phyloP scores from a whole-genome alignment of 2,329 filamentous ascomycete species.

The Exophiala calicioides region DNA sequence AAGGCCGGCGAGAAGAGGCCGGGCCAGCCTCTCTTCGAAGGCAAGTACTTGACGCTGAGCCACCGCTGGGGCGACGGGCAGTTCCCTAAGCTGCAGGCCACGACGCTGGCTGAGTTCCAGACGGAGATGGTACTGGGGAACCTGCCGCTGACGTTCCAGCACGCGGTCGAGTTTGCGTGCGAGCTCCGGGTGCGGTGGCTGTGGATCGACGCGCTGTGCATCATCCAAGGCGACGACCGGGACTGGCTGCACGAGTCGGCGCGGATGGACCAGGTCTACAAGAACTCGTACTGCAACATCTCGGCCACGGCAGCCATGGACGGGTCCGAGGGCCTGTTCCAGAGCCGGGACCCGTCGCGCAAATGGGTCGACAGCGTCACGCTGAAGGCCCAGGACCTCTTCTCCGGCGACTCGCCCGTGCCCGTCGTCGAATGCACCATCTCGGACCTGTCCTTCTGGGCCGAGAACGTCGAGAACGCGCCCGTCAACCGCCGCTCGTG shows the following conservation, averaged over 20 bases:
- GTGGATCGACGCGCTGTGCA: conserved; percentile 27
- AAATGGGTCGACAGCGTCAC: conserved; percentile 9
- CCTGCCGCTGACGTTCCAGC: conserved; percentile 13
- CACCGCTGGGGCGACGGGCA: conserved; percentile 15
- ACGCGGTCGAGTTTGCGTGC: conserved; percentile 15
- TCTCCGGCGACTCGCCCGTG: neutral
- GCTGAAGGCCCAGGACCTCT: conserved; percentile 4
- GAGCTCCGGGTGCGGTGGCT: conserved; percentile 13
- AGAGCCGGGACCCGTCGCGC: conserved; percentile 3
- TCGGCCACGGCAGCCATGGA: conserved; percentile 16
- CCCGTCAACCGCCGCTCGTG: conserved; percentile 28
- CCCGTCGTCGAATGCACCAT: conserved; percentile 9
- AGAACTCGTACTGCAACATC: conserved; percentile 16
- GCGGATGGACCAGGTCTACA: conserved; percentile 18
- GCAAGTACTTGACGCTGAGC: conserved; percentile 16
- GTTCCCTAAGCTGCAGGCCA: conserved; percentile 9
- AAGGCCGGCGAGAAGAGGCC: conserved; percentile 3
- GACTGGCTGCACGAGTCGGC: conserved; percentile 18
- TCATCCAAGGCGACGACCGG: conserved; percentile 18
- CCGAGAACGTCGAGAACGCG: conserved; percentile 10
- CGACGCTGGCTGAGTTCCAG: conserved; percentile 2
- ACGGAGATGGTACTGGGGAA: neutral
- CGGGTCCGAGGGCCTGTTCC: conserved; percentile 11
- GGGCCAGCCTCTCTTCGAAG: conserved; percentile 4
- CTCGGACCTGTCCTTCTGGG: conserved; percentile 10